A percentile compares a stretch with the other conserved stretches of the same genome.
These are phyloP conservation scores for Prinsepia uniflora DNA, from an alignment of 306 rosid species.

Conservation along the genomic window DNA sequence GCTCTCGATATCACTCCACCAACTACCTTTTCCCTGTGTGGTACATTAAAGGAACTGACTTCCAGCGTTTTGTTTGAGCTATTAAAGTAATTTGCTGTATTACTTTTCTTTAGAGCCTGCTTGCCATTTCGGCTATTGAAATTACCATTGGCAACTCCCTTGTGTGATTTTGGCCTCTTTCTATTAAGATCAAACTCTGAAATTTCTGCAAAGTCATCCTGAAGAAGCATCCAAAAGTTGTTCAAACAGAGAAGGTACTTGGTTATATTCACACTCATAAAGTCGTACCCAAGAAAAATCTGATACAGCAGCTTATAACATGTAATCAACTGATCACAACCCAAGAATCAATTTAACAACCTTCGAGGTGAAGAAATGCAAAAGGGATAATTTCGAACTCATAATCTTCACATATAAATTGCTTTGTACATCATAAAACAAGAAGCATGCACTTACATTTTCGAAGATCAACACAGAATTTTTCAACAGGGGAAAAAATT, in stretches of 20 bases:
- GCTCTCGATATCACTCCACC: slow-evolving; percentile 10
- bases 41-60: slow-evolving; percentile 28
- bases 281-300: not conserved
- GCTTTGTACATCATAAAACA: not conserved
- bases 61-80: slow-evolving; percentile 27
- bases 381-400: not conserved
- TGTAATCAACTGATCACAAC: not conserved
- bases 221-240: slow-evolving; percentile 17
- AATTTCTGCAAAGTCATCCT: slow-evolving; percentile 73
- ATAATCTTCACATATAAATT: not conserved
- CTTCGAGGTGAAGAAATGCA: not conserved
- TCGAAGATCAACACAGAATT: not conserved
- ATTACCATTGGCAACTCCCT: slow-evolving; percentile 4
- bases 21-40: slow-evolving; percentile 54
- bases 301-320: not conserved
- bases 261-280: not conserved
- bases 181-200: slow-evolving; percentile 37
- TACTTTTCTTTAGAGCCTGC: slow-evolving; percentile 13
- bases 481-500: not conserved
- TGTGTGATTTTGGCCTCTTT: slow-evolving; percentile 45
- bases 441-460: not conserved
- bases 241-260: not conserved
- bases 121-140: slow-evolving; percentile 19
- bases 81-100: not conserved
- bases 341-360: not conserved